Base-by-base conservation (phyloP, 1,284 basidiomycete genomes). In the Naganishia sp. region DNA sequence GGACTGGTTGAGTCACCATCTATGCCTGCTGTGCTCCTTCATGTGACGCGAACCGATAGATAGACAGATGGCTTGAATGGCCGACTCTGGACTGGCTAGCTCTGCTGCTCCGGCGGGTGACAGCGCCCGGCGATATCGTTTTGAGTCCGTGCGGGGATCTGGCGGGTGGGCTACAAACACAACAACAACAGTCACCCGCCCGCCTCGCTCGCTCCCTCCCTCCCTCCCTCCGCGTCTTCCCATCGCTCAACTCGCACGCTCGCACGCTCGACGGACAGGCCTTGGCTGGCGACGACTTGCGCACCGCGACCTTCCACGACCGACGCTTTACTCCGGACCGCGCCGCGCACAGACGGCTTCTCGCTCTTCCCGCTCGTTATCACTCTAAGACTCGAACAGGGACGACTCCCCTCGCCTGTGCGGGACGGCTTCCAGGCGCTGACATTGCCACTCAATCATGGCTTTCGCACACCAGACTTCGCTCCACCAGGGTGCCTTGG, bases 381-480 rank as follows among this genome's bases (percentile, higher is more conserved):
- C 35, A 39, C 35, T 39, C 2, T 6, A 13, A 13, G 13, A 39
- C 35, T 39, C 13, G 35, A 39, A 39, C 35, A 39, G 35, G 35
- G 13, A 39, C 35, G 35, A 39, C 35, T 39, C 35, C 13, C 35
- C 35, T 9, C 35, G 35, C 35, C 13, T 13, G 4, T 39, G n/a
- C n/a, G 35, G 13, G 13, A 39, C 35, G 35, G 35, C 35, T 13
- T 39, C 35, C 35, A 10, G 35, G 7, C 35, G 13, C 4, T 9
- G 7, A 39, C 35, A 39, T 13, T 39, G 35, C 4, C 35, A 39
- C 7, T 13, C 35, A 10, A 39, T 9, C 35, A 61, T 61, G 58
- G n/a, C 58, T 9, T 61, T 61, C 45, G n/a, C 47, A 43, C 58
- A 51, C 2, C 58, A 61, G 47, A 47, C 50, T n/a, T 15, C 58